Base-by-base conservation (phyloP, 2,329 filamentous ascomycete genomes). In the Fusarium stilboides region DNA sequence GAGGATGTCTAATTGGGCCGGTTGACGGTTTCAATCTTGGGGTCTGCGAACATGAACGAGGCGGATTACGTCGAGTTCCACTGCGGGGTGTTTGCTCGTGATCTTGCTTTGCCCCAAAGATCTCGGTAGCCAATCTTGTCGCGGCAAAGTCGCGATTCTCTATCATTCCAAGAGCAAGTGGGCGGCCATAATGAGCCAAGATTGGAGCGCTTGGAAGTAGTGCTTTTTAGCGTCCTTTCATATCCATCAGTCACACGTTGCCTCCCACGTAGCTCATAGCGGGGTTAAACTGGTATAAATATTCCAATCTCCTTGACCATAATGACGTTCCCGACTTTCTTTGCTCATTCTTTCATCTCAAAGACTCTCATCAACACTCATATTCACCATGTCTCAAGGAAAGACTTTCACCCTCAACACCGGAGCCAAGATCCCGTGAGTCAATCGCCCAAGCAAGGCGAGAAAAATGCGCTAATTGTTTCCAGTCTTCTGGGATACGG, bases 171-270 rank as follows among this genome's bases (percentile, higher is more conserved):
- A 34, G 50, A 19, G 43, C 7, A 31, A 45, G 43, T 24, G 43
- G 43, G 22, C 43, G 17, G 10, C 20, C 9, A 14, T 45, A 31
- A 31, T 8, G 24, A 19, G 8, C 43, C n/a, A 52, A 51, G 47
- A 57, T 57, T 57, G 54, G 36, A 57, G 54, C 54, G 54, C 54
- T 57, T 57, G 34, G 28, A 49, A 49, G 45, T 52, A 57, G 54
- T 26, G 54, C 13, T 13, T 34, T n/a, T 49, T 57, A 31, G 44
- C 34, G 37, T 36, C 31, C 22, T 46, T 54, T 31, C 19, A 26
- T 15, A n/a, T 44, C 42, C 22, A 26, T 44, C 13, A 40, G 28
- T 31, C 28, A 31, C 28, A 31, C 28, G 28, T 31, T 31, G 10
- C 28, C 28, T 31, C 28, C 10, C 28, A 31, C 28, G 28, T 31